phyloP scores from a whole-genome alignment of 768 basidiomycete genomes.

The Sporobolomyces roseus region DNA sequence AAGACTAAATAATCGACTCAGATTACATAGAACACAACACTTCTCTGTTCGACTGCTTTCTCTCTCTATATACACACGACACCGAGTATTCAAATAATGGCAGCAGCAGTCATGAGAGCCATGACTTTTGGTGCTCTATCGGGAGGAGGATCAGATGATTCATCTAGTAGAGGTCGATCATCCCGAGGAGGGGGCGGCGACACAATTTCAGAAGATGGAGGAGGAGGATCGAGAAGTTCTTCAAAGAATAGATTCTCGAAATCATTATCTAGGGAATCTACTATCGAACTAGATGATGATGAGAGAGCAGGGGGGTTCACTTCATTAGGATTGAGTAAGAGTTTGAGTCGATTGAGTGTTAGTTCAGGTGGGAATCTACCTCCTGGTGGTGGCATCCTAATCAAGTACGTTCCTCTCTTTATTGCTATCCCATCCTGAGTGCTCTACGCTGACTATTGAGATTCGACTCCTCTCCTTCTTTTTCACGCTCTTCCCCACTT shows the following conservation, averaged over 20 bases:
- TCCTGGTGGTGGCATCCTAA: constrained; percentile 19
- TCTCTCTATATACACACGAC: no score
- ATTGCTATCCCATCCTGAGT: neutral
- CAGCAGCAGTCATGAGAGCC: constrained; percentile 30
- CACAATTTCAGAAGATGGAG: neutral
- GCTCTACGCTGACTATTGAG: no score
- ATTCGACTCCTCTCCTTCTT: no score
- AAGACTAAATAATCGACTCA: no score
- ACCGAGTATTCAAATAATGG: constrained; percentile 23
- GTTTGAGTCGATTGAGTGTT: constrained; percentile 20
- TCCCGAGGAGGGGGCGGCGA: no score
- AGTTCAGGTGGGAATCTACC: neutral
- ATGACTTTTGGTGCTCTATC: constrained; percentile 27
- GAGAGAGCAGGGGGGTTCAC: no score
- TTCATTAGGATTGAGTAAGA: neutral
- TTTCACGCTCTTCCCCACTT: neutral
- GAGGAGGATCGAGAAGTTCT: neutral
- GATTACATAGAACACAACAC: no score
- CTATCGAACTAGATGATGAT: constrained; percentile 3
- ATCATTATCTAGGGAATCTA: neutral
- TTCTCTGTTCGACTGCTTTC: no score
- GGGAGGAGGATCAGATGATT: neutral
- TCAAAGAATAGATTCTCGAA: constrained; percentile 4
- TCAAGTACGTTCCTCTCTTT: constrained; percentile 27
- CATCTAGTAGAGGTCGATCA: no score